Percentiles rank a stretch among this genome's conserved stretches.
These are phyloP conservation scores for Yarrowia alimentaria DNA, from an alignment of 805 yeast species.

Conservation along the genomic window DNA sequence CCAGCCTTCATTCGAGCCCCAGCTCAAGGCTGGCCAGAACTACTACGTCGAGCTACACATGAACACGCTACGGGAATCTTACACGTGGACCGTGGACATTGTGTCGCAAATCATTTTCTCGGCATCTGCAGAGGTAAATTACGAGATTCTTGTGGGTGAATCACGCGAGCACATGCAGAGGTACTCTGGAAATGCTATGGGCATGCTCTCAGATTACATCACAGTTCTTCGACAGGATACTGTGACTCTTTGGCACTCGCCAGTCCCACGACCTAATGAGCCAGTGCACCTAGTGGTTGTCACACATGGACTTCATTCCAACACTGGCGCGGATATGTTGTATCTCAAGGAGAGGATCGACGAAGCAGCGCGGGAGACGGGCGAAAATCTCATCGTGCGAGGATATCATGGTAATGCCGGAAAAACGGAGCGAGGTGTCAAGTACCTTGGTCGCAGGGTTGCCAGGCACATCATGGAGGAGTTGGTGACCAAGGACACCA, in stretches of 20 bases:
- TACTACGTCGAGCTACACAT: slow-evolving; percentile 56
- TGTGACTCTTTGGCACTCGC: slow-evolving; percentile 70
- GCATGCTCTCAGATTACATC: slow-evolving; percentile 30
- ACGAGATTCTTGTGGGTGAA: slow-evolving; percentile 55
- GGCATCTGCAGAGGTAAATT: slow-evolving; percentile 63
- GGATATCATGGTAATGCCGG: slow-evolving; percentile 84
- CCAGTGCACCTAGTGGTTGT: slow-evolving; percentile 81
- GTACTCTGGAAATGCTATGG: neutral
- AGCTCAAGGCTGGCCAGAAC: slow-evolving; percentile 68
- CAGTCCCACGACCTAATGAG: slow-evolving; percentile 48
- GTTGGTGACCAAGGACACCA: slow-evolving; percentile 48
- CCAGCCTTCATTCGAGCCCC: slow-evolving; percentile 47
- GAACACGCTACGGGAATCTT: slow-evolving; percentile 43
- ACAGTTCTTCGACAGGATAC: slow-evolving; percentile 52
- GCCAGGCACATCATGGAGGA: slow-evolving; percentile 68
- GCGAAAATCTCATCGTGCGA: slow-evolving; percentile 71
- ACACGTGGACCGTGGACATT: slow-evolving; percentile 79
- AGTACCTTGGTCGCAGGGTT: slow-evolving; percentile 75
- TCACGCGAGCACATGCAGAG: slow-evolving; percentile 33
- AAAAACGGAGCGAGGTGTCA: slow-evolving; percentile 84
- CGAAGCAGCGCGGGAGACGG: slow-evolving; percentile 43
- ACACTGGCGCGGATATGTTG: slow-evolving; percentile 84
- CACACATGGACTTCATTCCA: slow-evolving; percentile 92
- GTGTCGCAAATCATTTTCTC: slow-evolving; percentile 77
- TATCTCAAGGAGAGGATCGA: slow-evolving; percentile 81